A percentile compares a stretch with the other conserved stretches of the same genome.
phyloP scores from a whole-genome alignment of 306 rosid genomes.

The Cucumis sativus region DNA sequence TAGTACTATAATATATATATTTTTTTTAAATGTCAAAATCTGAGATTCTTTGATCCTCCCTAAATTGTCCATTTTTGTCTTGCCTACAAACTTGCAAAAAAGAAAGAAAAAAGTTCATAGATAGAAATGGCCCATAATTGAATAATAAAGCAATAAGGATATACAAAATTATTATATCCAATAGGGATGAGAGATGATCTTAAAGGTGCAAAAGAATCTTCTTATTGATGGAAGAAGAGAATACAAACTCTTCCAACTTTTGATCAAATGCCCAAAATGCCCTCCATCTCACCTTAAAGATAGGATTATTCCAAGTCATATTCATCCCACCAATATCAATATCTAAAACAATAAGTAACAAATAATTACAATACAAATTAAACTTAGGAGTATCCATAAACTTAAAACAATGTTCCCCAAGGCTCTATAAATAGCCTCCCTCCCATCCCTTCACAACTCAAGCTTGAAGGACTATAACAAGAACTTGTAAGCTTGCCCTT shows the following conservation, averaged over 20 bases:
- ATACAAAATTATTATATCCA: neutral
- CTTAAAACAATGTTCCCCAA: neutral
- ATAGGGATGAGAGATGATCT: neutral
- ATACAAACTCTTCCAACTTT: neutral
- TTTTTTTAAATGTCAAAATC: neutral
- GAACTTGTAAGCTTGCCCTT: neutral
- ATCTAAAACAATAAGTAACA: neutral
- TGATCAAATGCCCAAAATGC: neutral
- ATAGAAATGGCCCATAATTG: neutral
- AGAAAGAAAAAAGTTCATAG: neutral
- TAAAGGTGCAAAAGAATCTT: neutral
- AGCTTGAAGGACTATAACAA: slow-evolving; percentile 2
- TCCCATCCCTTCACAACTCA: neutral
- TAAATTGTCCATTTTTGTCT: slow-evolving; percentile 2
- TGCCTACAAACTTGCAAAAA: neutral
- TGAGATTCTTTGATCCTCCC: slow-evolving; percentile 1
- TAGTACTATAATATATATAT: neutral
- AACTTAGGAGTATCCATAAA: neutral
- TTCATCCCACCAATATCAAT: neutral
- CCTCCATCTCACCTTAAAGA: neutral
- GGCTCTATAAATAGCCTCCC: neutral
- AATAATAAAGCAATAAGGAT: neutral
- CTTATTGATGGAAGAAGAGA: neutral
- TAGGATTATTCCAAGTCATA: slow-evolving; percentile 1
- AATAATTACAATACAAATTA: neutral